Evolutionary conservation across 768 basidiomycete species (phyloP).

Genomic region (Galerina marginata): DNA sequence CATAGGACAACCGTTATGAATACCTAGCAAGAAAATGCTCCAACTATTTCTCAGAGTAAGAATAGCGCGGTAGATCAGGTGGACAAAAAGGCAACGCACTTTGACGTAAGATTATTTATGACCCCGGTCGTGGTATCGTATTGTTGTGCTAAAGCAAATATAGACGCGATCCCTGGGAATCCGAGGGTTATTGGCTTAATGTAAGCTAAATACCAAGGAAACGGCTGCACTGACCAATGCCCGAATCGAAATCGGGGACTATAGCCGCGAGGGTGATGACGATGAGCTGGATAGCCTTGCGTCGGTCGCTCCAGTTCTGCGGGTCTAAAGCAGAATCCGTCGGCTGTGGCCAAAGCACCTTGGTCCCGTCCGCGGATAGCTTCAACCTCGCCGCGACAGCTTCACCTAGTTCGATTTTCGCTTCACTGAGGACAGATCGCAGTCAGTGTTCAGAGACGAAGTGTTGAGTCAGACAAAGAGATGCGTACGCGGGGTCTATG

Average conservation of each 20-base stretch:
- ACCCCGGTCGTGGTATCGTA: conserved; percentile 58
- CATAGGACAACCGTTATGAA: conserved; percentile 17
- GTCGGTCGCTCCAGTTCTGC: conserved; percentile 64
- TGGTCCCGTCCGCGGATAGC: conserved; percentile 48
- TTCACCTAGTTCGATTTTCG: conserved; percentile 65
- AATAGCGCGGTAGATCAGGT: neutral
- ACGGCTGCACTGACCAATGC: conserved; percentile 49
- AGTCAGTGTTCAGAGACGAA: neutral
- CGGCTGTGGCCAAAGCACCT: conserved; percentile 75
- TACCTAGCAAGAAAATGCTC: conserved; percentile 69
- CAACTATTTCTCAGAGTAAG: conserved; percentile 45
- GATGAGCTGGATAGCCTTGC: conserved; percentile 60
- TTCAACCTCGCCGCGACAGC: conserved; percentile 29
- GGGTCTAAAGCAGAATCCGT: conserved; percentile 65
- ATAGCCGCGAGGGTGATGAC: conserved; percentile 71
- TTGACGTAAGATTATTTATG: conserved; percentile 70
- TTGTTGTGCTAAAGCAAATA: conserved; percentile 64
- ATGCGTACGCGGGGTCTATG: conserved; percentile 17
- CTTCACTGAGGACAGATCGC: conserved; percentile 48
- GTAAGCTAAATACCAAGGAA: neutral
- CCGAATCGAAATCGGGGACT: conserved; percentile 72
- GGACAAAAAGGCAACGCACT: conserved; percentile 32
- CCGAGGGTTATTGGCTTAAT: neutral
- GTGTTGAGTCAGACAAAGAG: neutral
- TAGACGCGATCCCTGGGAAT: conserved; percentile 57